phyloP scores from a whole-genome alignment of 2,329 filamentous ascomycete genomes.

The Herpotrichia juniperi region DNA sequence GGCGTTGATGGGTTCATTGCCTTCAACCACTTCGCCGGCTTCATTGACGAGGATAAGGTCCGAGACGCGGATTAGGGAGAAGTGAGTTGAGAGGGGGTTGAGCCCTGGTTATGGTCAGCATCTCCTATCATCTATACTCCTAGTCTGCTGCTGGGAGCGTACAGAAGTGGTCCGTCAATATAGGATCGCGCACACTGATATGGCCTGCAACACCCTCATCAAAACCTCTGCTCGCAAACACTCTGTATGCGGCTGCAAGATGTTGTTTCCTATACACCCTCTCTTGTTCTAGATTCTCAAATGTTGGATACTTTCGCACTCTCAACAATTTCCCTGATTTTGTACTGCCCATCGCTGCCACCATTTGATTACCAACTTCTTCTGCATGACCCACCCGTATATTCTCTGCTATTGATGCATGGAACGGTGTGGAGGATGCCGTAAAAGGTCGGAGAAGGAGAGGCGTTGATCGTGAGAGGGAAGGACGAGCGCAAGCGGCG shows the following conservation, averaged over 20 bases:
- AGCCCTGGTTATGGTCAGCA: slow-evolving; percentile 34
- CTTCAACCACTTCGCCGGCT: slow-evolving; percentile 48
- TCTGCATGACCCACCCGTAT: slow-evolving; percentile 41
- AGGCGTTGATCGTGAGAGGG: background rate
- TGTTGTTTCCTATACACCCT: slow-evolving; percentile 54
- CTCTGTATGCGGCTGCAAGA: slow-evolving; percentile 51
- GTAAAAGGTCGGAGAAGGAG: slow-evolving; percentile 9
- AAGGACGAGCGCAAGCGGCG: background rate
- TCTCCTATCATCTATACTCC: background rate
- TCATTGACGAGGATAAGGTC: slow-evolving; percentile 54
- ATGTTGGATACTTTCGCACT: slow-evolving; percentile 53
- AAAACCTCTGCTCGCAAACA: slow-evolving; percentile 48
- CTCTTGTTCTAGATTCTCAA: slow-evolving; percentile 47
- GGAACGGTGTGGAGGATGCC: slow-evolving; percentile 17
- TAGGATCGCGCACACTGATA: slow-evolving; percentile 49
- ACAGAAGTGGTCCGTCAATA: slow-evolving; percentile 41
- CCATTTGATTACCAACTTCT: slow-evolving; percentile 47
- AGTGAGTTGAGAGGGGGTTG: slow-evolving; percentile 53
- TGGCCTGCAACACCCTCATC: slow-evolving; percentile 53
- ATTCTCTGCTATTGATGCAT: slow-evolving; percentile 21
- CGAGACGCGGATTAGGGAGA: slow-evolving; percentile 49
- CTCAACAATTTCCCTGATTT: slow-evolving; percentile 53
- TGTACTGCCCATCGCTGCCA: slow-evolving; percentile 55
- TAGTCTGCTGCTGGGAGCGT: background rate
- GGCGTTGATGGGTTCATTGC: slow-evolving; percentile 51